Conservation (phyloP, 257 asterid genomes). For the Nicotiana sylvestris region DNA sequence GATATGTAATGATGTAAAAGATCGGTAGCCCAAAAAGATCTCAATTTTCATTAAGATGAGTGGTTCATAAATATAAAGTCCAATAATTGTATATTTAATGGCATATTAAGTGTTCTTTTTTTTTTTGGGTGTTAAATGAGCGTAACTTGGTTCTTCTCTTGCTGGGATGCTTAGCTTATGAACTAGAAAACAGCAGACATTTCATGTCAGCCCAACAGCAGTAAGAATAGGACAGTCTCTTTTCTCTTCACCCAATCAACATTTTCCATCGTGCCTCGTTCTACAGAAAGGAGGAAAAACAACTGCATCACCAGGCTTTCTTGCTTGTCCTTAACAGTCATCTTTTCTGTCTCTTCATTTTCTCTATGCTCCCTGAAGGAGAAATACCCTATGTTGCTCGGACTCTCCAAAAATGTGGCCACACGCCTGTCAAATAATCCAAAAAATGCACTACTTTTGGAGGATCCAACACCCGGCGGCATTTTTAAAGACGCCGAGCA, state of each 20-base stretch:
- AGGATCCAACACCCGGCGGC: no score
- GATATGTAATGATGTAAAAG: not conserved
- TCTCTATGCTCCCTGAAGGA: constrained; percentile 7
- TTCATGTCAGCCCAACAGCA: not conserved
- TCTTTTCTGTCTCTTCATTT: not conserved
- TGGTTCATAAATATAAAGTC: not conserved
- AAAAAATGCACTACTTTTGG: no score
- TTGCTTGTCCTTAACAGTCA: not conserved
- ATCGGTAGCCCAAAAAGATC: not conserved
- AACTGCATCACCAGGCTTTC: not conserved
- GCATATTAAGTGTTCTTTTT: not conserved
- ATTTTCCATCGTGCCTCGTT: not conserved
- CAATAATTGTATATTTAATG: not conserved
- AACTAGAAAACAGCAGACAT: not conserved
- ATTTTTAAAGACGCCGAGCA: no score
- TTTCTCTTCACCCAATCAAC: not conserved
- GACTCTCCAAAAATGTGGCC: no score
- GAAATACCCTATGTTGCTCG: not conserved
- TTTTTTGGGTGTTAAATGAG: not conserved
- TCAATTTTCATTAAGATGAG: not conserved
- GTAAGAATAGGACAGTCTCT: not conserved
- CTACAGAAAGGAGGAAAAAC: not conserved
- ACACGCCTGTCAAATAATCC: no score
- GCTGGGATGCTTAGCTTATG: not conserved
- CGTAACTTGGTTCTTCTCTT: not conserved